Percentiles rank a stretch among this genome's conserved stretches.
Conservation (phyloP, 1,284 basidiomycete species). For the Cutaneotrichosporon sp. region DNA sequence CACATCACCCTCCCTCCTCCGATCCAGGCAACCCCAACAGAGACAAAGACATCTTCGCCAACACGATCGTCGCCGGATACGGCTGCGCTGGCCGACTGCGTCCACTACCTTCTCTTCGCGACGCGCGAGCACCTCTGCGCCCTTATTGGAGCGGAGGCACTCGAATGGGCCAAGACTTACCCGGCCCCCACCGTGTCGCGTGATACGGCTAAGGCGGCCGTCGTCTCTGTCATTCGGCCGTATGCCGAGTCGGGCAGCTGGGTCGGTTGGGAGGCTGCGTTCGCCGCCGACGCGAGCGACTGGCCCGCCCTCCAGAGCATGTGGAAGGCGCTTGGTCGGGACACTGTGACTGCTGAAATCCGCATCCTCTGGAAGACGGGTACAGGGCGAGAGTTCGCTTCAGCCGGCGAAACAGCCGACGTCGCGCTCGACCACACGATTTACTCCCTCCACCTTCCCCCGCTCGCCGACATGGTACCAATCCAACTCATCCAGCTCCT, state of each 20-base stretch:
- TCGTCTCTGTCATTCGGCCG: conserved; percentile 37
- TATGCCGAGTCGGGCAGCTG: conserved; percentile 25
- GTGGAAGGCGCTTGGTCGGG: conserved; percentile 26
- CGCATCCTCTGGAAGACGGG: conserved; percentile 28
- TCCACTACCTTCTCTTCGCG: conserved; percentile 47
- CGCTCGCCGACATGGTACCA: conserved; percentile 30
- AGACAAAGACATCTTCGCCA: neutral
- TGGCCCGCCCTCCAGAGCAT: conserved; percentile 17
- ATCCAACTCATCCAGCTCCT: conserved; percentile 39
- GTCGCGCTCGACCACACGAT: conserved; percentile 37
- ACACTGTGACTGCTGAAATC: conserved; percentile 27
- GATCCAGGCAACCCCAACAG: neutral
- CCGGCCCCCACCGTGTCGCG: conserved; percentile 38
- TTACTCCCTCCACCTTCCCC: conserved; percentile 39
- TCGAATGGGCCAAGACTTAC: conserved; percentile 39
- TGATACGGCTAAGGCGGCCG: conserved; percentile 33
- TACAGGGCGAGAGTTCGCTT: conserved; percentile 28
- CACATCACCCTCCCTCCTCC: neutral
- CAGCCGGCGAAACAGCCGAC: conserved; percentile 28
- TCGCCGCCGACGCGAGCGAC: conserved; percentile 28
- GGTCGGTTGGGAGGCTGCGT: conserved; percentile 35
- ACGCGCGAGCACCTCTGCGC: conserved; percentile 43
- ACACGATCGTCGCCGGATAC: neutral
- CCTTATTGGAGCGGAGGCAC: conserved; percentile 26
- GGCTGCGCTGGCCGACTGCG: conserved; percentile 37